Conservation (phyloP, 1,284 basidiomycete species). For the Cutaneotrichosporon dermatis region DNA sequence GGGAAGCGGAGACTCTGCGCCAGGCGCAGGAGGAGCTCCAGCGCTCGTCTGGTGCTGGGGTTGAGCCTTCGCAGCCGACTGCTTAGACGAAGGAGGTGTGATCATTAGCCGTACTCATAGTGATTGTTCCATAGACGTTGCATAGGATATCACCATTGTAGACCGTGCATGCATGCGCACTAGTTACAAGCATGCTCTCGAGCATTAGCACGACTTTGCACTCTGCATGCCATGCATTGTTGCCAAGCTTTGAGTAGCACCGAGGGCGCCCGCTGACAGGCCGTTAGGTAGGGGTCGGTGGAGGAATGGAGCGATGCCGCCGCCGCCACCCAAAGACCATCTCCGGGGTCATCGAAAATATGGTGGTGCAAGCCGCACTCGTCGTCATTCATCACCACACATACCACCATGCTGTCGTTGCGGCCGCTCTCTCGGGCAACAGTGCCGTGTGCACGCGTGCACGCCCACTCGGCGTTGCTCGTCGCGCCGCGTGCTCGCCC, state of each 20-base stretch:
- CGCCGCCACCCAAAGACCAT: no score
- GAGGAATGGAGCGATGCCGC: no score
- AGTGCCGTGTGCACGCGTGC: background rate
- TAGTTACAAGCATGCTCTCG: no score
- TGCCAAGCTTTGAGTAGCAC: no score
- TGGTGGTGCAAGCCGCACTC: background rate
- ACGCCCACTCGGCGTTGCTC: background rate
- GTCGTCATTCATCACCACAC: constrained; percentile 4
- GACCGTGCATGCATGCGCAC: no score
- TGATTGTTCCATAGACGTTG: background rate
- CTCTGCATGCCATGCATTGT: no score
- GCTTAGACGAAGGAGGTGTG: background rate
- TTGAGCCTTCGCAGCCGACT: background rate
- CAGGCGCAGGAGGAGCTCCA: constrained; percentile 17
- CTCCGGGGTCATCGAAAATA: background rate
- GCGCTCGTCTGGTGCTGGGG: no score
- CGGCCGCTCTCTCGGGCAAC: constrained; percentile 4
- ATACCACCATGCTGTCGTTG: constrained; percentile 7
- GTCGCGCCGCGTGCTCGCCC: background rate
- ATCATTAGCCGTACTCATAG: no score
- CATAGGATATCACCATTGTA: constrained; percentile 1
- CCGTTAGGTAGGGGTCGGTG: no score
- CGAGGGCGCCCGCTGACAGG: no score
- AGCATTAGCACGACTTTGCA: no score
- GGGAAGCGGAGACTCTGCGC: constrained; percentile 54